phyloP scores from a whole-genome alignment of 768 basidiomycete genomes.

The Leccinum uliginosum region DNA sequence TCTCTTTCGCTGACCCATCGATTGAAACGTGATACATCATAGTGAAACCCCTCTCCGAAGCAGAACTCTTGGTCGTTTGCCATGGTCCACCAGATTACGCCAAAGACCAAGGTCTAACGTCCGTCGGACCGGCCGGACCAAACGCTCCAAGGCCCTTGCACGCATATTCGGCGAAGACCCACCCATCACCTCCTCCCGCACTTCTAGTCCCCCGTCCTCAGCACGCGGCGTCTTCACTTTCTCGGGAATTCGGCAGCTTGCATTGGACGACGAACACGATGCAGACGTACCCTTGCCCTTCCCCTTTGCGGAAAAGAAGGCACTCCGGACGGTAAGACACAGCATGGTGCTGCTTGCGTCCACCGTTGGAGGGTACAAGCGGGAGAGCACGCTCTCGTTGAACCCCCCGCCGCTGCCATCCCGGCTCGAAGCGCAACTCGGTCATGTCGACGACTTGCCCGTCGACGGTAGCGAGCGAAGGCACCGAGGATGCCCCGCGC shows the following conservation, averaged over 20 bases:
- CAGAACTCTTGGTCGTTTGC: constrained; percentile 77
- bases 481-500: constrained; percentile 54
- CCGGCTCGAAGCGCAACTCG: constrained; percentile 39
- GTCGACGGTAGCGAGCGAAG: constrained; percentile 19
- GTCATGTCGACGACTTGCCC: constrained; percentile 33
- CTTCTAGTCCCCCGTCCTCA: constrained; percentile 36
- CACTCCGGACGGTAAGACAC: constrained; percentile 82
- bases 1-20: background rate
- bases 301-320: constrained; percentile 89
- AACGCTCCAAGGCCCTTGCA: constrained; percentile 39
- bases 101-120: constrained; percentile 79
- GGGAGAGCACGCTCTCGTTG: constrained; percentile 41
- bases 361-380: constrained; percentile 39
- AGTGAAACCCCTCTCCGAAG: constrained; percentile 79
- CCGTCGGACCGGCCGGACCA: constrained; percentile 47
- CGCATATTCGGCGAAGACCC: constrained; percentile 47
- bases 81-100: constrained; percentile 74
- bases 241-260: constrained; percentile 6
- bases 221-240: constrained; percentile 15
- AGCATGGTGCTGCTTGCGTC: constrained; percentile 70
- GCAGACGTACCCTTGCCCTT: constrained; percentile 46
- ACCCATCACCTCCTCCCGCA: constrained; percentile 21
- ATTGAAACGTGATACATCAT: background rate
- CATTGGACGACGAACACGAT: constrained; percentile 37
- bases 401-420: constrained; percentile 41